Percentiles rank a stretch among this genome's conserved stretches.
These are phyloP conservation scores for Lojkania enalia DNA, from an alignment of 2,329 filamentous ascomycete species.

Conservation along the genomic window DNA sequence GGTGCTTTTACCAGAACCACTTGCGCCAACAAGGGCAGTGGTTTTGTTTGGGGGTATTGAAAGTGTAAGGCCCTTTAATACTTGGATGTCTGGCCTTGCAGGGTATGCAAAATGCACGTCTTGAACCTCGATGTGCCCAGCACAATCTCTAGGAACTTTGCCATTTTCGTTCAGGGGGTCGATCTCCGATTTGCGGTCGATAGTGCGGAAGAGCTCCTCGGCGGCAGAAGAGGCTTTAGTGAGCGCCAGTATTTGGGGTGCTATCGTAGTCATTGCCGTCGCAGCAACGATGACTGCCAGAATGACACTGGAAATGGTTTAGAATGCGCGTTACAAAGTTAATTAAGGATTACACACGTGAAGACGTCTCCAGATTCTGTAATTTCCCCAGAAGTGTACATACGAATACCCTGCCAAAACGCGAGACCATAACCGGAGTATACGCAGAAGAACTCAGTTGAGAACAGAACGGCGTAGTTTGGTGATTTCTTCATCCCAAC, in stretches of 20 bases:
- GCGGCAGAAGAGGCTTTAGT: conserved; percentile 40
- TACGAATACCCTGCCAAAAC: conserved; percentile 57
- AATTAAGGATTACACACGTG: conserved; percentile 24
- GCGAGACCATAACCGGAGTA: conserved; percentile 52
- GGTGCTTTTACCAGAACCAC: conserved; percentile 91
- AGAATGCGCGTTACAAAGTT: not conserved
- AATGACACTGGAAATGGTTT: conserved; percentile 31
- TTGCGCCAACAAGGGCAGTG: conserved; percentile 89
- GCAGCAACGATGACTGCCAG: conserved; percentile 49
- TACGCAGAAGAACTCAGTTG: conserved; percentile 48
- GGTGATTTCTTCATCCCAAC: conserved; percentile 51
- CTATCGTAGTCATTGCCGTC: conserved; percentile 77
- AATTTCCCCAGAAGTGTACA: conserved; percentile 58
- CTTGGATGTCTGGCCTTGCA: conserved; percentile 82
- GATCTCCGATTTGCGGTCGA: conserved; percentile 80
- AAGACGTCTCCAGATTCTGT: conserved; percentile 44
- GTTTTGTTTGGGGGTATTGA: conserved; percentile 84
- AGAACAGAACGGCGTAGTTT: conserved; percentile 49
- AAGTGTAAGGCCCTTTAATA: conserved; percentile 82
- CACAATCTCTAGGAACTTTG: conserved; percentile 22
- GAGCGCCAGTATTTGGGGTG: conserved; percentile 82
- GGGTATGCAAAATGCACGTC: conserved; percentile 92
- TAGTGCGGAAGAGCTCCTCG: conserved; percentile 52
- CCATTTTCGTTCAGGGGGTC: conserved; percentile 53
- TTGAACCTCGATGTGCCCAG: conserved; percentile 69